Evolutionary conservation across 306 rosid species (phyloP).

Genomic region (Ochetophila trinervis): DNA sequence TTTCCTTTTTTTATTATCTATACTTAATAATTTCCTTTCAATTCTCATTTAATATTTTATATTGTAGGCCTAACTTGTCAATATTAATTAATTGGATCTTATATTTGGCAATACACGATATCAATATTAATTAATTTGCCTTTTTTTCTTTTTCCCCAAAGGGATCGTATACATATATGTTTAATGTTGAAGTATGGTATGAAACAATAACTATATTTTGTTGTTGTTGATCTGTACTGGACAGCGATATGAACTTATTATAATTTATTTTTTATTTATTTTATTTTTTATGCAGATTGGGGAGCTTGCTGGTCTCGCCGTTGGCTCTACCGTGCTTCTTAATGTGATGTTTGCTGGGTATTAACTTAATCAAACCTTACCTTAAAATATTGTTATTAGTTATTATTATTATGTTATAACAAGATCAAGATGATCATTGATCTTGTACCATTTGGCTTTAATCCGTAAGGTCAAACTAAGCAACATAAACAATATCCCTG

Average conservation of each 20-base stretch:
- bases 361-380: not conserved
- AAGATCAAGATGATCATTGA: not conserved
- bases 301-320: constrained; percentile 82
- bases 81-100: no score
- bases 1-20: not conserved
- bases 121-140: no score
- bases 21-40: no score
- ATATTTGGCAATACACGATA: no score
- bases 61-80: not conserved
- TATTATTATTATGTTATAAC: not conserved
- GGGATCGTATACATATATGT: no score
- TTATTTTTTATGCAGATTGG: constrained; percentile 50
- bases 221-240: not conserved
- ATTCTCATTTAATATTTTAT: not conserved
- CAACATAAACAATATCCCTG: no score
- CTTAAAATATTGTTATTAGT: not conserved
- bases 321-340: constrained; percentile 75
- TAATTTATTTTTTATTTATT: constrained; percentile 16
- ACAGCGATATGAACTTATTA: not conserved
- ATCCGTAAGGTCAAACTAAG: no score
- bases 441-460: not conserved
- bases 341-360: constrained; percentile 80
- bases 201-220: constrained; percentile 1
- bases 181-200: no score
- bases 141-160: no score